Evolutionary conservation across 495 filamentous ascomycete genomes (phyloP), one percentile per base, ranked within the genome.

Genomic region (Trichoderma asperelloides): DNA sequence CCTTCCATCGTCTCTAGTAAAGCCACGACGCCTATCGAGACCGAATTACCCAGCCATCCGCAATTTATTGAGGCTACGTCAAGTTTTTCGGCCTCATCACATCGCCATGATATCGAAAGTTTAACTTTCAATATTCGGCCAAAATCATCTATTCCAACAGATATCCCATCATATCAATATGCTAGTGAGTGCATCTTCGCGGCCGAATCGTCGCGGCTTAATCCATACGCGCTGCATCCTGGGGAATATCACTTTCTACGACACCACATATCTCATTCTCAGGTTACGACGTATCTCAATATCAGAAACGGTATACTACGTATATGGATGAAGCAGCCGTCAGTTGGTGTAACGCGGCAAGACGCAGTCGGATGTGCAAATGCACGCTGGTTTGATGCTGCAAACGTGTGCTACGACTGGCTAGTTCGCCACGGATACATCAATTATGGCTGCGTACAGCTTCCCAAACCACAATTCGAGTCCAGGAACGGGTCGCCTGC

Each of bases 241-340:
- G 87, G 89, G 66, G 95, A 99, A 74, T 93, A 97, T 74, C 75
- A 84, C 68, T 84, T 92, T 63, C 78, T 99, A 25, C 85, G 89
- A 67, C 81, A 90, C 45, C 87, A 95, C 75, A 86, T 99, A 67
- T 96, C 88, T 73, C 88, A 91, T 70, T 81, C 88, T 40, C 94
- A 99, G 72, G 92, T 98, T 66, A 96, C 95, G 12, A 89, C 90
- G n/a, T 99, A 98, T 75, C 78, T 99, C 39, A 97, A 97, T 76
- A 97, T 99, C 68, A 84, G 95, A 67, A 99, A 99, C 76, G 92
- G 93, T 4, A 96, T 98, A 69, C 78, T 99, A 33, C 85, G 96
- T 65, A 79, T 98, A 45, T 99, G 93, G 93, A 86, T 90, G 13
- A 85, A 88, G 69, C 97, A 99, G 76, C 91, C 95, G 1, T 87